Conservation (phyloP, 495 filamentous ascomycete species). For the Apodospora peruviana region DNA sequence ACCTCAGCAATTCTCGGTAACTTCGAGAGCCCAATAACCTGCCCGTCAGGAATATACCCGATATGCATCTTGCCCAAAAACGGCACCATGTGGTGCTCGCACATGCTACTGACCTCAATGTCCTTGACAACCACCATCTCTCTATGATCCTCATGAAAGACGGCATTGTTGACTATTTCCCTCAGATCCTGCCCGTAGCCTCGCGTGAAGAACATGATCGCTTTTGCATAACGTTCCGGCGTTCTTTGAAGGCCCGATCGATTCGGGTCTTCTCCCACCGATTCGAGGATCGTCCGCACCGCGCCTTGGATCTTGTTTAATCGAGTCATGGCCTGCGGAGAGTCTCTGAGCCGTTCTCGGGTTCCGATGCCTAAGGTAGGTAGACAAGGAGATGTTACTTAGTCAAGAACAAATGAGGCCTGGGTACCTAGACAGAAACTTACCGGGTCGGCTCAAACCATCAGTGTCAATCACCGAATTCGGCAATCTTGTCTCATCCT, state of each 20-base stretch:
- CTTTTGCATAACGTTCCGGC: constrained; percentile 87
- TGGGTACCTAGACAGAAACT: neutral
- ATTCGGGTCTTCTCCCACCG: constrained; percentile 90
- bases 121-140: constrained; percentile 97
- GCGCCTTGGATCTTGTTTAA: constrained; percentile 77
- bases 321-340: constrained; percentile 55
- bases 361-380: constrained; percentile 51
- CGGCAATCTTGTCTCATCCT: constrained; percentile 35
- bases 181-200: constrained; percentile 94
- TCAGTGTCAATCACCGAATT: constrained; percentile 70
- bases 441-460: constrained; percentile 64
- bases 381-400: neutral
- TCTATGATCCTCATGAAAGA: constrained; percentile 95
- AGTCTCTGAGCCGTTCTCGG: constrained; percentile 74
- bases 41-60: constrained; percentile 84
- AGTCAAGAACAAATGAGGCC: neutral
- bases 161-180: constrained; percentile 88
- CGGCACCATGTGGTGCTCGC: constrained; percentile 96
- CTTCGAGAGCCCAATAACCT: constrained; percentile 91
- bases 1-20: constrained; percentile 93
- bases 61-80: constrained; percentile 99
- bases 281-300: constrained; percentile 86
- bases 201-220: constrained; percentile 96
- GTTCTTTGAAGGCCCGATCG: constrained; percentile 84
- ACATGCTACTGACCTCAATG: constrained; percentile 91